Evolutionary conservation across 768 basidiomycete species (phyloP).

Genomic region (Harrya chromipes): DNA sequence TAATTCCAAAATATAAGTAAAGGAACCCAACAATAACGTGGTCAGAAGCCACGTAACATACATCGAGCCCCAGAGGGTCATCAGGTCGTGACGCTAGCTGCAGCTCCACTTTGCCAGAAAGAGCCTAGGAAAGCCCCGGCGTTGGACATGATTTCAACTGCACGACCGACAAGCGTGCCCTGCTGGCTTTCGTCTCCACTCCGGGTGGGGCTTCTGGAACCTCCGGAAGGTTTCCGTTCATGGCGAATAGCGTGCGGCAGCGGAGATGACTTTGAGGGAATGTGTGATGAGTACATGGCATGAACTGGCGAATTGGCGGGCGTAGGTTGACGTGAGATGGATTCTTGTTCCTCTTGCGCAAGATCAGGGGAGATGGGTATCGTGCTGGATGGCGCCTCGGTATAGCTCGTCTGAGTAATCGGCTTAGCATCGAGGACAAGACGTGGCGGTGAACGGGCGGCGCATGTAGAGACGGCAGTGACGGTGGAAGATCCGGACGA

Average conservation of each 20-base stretch:
- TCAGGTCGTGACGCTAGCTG: slow-evolving; percentile 19
- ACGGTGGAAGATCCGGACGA: slow-evolving; percentile 28
- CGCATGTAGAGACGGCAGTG: slow-evolving; percentile 11
- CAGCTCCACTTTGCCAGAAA: slow-evolving; percentile 43
- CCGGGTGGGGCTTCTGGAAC: slow-evolving; percentile 27
- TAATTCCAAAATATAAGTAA: slow-evolving; percentile 35
- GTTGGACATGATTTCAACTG: slow-evolving; percentile 76
- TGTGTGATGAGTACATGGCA: slow-evolving; percentile 25
- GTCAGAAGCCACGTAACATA: background rate
- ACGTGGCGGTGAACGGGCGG: slow-evolving; percentile 23
- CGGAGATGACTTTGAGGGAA: slow-evolving; percentile 4
- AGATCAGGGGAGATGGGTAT: slow-evolving; percentile 24
- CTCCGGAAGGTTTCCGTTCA: slow-evolving; percentile 17
- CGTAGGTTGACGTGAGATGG: slow-evolving; percentile 46
- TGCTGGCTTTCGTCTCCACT: slow-evolving; percentile 28
- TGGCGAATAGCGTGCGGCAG: slow-evolving; percentile 1
- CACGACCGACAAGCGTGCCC: slow-evolving; percentile 52
- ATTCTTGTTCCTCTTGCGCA: slow-evolving; percentile 35
- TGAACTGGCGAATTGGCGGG: slow-evolving; percentile 61
- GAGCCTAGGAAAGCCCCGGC: slow-evolving; percentile 75
- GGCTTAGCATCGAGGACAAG: slow-evolving; percentile 30
- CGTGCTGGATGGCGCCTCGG: slow-evolving; percentile 13
- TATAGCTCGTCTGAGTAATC: slow-evolving; percentile 25
- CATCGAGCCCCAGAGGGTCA: slow-evolving; percentile 4
- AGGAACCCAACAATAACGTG: background rate